Evolutionary conservation across 2,329 filamentous ascomycete species (phyloP), one percentile per base, ranked within the genome.

Genomic region (Fusarium illudens): DNA sequence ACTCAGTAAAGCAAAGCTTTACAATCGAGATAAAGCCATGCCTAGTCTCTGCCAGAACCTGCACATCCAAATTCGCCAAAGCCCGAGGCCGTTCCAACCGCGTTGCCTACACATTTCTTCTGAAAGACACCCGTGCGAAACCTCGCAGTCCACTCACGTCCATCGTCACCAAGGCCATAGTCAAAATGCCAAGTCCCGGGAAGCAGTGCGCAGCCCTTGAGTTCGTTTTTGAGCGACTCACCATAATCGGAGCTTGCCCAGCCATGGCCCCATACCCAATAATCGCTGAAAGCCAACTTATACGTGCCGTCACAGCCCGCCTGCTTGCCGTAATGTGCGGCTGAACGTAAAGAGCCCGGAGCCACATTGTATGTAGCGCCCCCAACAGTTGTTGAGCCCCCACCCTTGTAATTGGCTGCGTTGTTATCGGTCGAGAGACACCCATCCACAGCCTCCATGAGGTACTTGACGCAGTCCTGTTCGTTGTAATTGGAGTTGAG

Each of bases 351-450:
- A n/a, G 37, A 48, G 17, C 42, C 42, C 12, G 30, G 53, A 20
- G 53, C 17, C 12, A 48, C 53, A 19, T 15, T 6, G 13, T 56
- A 48, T 20, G 19, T 48, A 29, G 13, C 27, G 39, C 42, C 39
- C 7, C 53, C 29, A 13, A 29, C 15, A 32, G 29, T 25, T 34
- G 27, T 44, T 13, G n/a, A 46, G 37, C 52, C 52, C 2, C 52
- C 37, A 17, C 27, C 52, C 53, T 56, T 56, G 53, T 56, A 56
- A 13, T 46, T 56, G 6, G 37, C 39, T 48, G 37, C 32, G 19
- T 48, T 48, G 27, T 13, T 34, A 8, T 19, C 27, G 13, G 30
- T 19, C 5, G 36, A 44, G 37, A 15, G 12, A 30, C 53, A 56
- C 6, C 39, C 39, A n/a, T 56, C 39, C n/a, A 56, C 37, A 27